Evolutionary conservation across 257 asterid genomes (phyloP), one percentile per base, ranked within the genome.

Genomic region (Osmanthus fragrans): DNA sequence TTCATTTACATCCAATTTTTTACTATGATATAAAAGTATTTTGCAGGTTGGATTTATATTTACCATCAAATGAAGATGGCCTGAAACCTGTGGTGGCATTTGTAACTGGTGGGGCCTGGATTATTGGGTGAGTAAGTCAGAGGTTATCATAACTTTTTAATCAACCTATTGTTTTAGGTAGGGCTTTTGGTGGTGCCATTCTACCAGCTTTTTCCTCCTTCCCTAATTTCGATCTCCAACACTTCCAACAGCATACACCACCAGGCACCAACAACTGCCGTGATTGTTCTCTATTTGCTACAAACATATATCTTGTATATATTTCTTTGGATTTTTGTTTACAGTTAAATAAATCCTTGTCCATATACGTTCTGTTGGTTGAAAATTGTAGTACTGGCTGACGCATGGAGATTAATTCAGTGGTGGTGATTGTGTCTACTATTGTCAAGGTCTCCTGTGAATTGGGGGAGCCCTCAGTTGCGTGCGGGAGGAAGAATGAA

Each of bases 61-160:
- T 96, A 82, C 99, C 99, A n/a, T 67, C 76, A 76, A 79, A 78
- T 70, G 73, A 68, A 23, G 87, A 90, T 77, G 83, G 84, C 54
- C 87, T 77, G 83, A 93, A 93, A 89, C 97, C 99, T 73, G 94
- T 96, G 81, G 97, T 91, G 81, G 90, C 82, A 77, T 96, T 96
- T 81, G 97, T 96, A 39, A 96, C 99, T 80, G 99, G 99, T 75
- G 99, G 99, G 60, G 99, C 99, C 68, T 96, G 99, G 99, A 94
- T 94, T 83, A 96, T 96, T 73, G 99, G 99, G 99, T 88, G 70
- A 74, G 90, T 88, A 77, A 75, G 86, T 77, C 16, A 34, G 84
- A 49, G 73, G 67, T 54, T 76, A 49, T 73, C 69, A 23, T 21
- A 49, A 40, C 69, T 66, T 73, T 21, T 69, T 70, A 21, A 30